A percentile compares a stretch with the other conserved stretches of the same genome.
Conservation (phyloP, 352 stramenopile species). For the Globisporangium polare region DNA sequence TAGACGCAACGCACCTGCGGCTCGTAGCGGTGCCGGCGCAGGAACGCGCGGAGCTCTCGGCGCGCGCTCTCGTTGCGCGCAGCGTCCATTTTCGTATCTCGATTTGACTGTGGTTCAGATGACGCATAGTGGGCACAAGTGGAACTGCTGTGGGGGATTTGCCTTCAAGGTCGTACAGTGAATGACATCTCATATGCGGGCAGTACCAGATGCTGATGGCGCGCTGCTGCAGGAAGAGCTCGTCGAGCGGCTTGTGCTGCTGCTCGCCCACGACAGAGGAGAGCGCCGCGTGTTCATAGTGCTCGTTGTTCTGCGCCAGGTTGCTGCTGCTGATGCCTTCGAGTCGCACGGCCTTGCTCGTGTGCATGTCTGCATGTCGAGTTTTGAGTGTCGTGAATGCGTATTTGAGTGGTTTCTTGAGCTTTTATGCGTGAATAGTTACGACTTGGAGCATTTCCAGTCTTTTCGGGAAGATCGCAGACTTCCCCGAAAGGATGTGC, state of each 20-base stretch:
- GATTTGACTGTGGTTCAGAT: not conserved
- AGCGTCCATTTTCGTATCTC: not conserved
- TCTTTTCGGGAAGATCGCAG: too few relatives aligned
- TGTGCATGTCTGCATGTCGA: conserved; percentile 51
- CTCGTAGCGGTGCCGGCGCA: conserved; percentile 34
- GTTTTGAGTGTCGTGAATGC: too few relatives aligned
- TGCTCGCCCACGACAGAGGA: conserved; percentile 74
- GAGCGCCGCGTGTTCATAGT: conserved; percentile 74
- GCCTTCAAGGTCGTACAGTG: too few relatives aligned
- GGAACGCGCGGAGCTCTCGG: conserved; percentile 38
- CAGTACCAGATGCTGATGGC: conserved; percentile 21
- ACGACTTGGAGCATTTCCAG: too few relatives aligned
- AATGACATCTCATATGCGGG: too few relatives aligned
- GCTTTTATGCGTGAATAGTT: too few relatives aligned
- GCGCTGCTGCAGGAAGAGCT: conserved; percentile 54
- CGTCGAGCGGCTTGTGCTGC: conserved; percentile 73
- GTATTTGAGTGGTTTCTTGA: too few relatives aligned
- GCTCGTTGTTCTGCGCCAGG: conserved; percentile 45
- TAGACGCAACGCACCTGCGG: conserved; percentile 21
- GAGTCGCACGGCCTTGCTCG: conserved; percentile 77
- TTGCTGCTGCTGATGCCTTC: conserved; percentile 87
- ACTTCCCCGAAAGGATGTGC: too few relatives aligned
- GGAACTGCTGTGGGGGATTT: not conserved
- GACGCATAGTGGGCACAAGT: not conserved
- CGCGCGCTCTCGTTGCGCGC: conserved; percentile 25